Evolutionary conservation across 345 rosid genomes (phyloP), one percentile per base, ranked within the genome.

Genomic region (Acer campestre): DNA sequence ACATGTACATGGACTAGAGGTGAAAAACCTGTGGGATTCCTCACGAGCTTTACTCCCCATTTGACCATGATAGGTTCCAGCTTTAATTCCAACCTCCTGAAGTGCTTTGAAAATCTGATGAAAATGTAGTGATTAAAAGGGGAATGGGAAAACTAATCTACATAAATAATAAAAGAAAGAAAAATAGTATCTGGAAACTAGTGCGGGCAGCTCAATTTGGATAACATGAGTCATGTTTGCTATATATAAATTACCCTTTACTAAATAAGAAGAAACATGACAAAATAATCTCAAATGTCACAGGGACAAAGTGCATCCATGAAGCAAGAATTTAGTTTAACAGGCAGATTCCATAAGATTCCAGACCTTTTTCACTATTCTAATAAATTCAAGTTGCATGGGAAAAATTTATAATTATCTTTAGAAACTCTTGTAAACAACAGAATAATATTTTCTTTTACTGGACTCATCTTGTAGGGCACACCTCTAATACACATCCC

Each of bases 1-100:
- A 67, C 55, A 75, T 59, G 58, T 12, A 61, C 18, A 73, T 27
- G 38, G 38, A 4, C 58, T 75, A 70, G 62, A 76, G 23, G 53
- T 31, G 14, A 74, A 78, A 22, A 22, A 86, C 89, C 87, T 86
- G 75, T 86, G 89, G 51, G 79, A 74, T 78, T 82, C 83, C 70
- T 86, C 83, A 62, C 87, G 87, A 70, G 82, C 84, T 77, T 82
- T 82, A 67, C 76, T 79, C 38, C 82, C 73, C 86, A 86, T 82
- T 81, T 84, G 87, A 67, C 89, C 87, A 74, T 86, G 89, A 80
- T 86, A 86, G n/a, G 79, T 71, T 84, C 86, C 87, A 61, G 83
- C 77, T 69, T 77, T 80, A 56, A 86, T 79, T 68, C 89, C 89
- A n/a, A 68, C 69, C 46, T 77, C 68, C 59, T 76, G 71, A 31